Evolutionary conservation across 805 yeast species (phyloP).

Genomic region (Jamesozyma hellenica): DNA sequence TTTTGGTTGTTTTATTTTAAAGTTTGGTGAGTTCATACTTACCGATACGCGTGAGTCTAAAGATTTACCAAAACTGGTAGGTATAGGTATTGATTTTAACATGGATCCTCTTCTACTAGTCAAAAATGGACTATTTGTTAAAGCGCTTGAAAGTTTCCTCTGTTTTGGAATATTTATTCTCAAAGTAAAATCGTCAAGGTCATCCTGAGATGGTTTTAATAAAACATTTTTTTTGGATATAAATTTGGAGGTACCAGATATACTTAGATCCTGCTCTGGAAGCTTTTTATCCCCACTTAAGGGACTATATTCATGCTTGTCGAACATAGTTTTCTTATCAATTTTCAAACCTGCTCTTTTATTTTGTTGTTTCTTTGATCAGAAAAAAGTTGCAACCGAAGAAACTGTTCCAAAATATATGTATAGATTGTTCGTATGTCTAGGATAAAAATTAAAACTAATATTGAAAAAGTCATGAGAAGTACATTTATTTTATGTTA

Average conservation of each 20-base stretch:
- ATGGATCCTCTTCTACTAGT: conserved; percentile 5
- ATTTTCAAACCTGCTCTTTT: too few relatives aligned
- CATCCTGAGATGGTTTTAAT: too few relatives aligned
- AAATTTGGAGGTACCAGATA: too few relatives aligned
- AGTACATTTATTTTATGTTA: too few relatives aligned
- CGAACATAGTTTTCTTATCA: neutral
- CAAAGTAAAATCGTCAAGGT: neutral
- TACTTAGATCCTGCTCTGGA: too few relatives aligned
- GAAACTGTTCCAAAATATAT: too few relatives aligned
- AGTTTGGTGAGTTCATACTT: conserved; percentile 26
- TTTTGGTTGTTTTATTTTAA: conserved; percentile 16
- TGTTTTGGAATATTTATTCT: conserved; percentile 1
- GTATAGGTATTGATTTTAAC: conserved; percentile 1
- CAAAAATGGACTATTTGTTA: neutral
- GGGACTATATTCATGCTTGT: neutral
- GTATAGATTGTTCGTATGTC: too few relatives aligned
- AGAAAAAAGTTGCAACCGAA: too few relatives aligned
- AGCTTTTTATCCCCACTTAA: neutral
- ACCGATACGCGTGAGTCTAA: conserved; percentile 17
- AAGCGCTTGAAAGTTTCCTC: neutral
- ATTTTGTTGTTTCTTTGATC: too few relatives aligned
- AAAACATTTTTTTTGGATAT: too few relatives aligned
- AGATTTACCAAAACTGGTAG: conserved; percentile 1
- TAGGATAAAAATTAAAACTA: too few relatives aligned
- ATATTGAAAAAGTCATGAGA: too few relatives aligned